Conservation (phyloP, 768 basidiomycete genomes). For the Leucosporidium yakuticum region DNA sequence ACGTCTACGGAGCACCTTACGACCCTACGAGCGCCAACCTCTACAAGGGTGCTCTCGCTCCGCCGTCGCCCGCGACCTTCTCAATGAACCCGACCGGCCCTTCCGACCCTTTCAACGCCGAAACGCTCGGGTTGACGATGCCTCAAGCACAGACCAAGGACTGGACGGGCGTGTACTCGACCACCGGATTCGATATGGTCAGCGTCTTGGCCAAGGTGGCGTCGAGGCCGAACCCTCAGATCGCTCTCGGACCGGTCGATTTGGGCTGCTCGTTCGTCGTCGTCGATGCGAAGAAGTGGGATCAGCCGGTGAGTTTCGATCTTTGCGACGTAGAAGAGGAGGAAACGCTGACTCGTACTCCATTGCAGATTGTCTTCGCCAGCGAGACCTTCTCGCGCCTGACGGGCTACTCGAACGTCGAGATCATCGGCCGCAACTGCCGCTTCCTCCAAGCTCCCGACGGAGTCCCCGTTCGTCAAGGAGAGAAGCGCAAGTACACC, state of each 20-base stretch:
- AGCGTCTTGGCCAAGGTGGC: constrained; percentile 72
- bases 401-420: constrained; percentile 49
- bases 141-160: not conserved
- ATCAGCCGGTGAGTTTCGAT: constrained; percentile 53
- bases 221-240: constrained; percentile 63
- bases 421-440: constrained; percentile 84
- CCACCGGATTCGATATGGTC: constrained; percentile 84
- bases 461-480: constrained; percentile 51
- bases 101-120: constrained; percentile 30
- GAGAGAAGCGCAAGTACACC: constrained; percentile 54
- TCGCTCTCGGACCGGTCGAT: constrained; percentile 84
- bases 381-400: constrained; percentile 68
- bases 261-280: constrained; percentile 87
- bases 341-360: no score
- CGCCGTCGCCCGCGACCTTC: not conserved
- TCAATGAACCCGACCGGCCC: constrained; percentile 9
- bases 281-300: constrained; percentile 71
- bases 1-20: constrained; percentile 33
- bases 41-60: constrained; percentile 5
- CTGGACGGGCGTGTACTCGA: constrained; percentile 61
- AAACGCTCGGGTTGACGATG: constrained; percentile 26
- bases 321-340: no score
- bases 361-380: constrained; percentile 66
- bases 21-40: constrained; percentile 19
- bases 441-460: constrained; percentile 79